phyloP scores from a whole-genome alignment of 2,329 filamentous ascomycete species.

The Colletotrichum sp. region DNA sequence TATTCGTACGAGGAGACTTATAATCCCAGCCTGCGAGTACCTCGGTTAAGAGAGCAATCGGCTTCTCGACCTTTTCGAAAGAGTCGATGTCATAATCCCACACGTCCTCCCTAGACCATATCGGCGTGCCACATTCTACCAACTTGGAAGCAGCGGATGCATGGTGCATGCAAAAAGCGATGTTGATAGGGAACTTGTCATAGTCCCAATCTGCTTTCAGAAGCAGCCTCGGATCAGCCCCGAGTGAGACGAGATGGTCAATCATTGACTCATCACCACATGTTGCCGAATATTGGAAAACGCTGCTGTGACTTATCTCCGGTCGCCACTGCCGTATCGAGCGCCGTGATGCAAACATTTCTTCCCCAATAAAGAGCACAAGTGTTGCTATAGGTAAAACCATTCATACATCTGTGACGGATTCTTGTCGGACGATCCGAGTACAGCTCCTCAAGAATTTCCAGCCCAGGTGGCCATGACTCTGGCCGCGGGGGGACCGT shows the following conservation, averaged over 20 bases:
- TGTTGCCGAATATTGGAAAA: not conserved
- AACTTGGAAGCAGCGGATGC: not conserved
- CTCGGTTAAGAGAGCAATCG: not conserved
- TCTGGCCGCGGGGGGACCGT: rapidly evolving
- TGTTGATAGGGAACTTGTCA: rapidly evolving
- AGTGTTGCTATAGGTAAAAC: not conserved
- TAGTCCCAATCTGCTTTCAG: not conserved
- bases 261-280: not conserved
- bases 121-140: not conserved
- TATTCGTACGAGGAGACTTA: not conserved
- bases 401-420: not conserved
- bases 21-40: not conserved
- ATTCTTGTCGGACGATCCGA: no score
- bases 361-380: not conserved
- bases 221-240: not conserved
- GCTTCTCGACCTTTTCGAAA: not conserved
- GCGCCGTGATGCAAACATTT: not conserved
- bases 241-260: not conserved
- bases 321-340: not conserved
- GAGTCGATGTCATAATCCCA: not conserved
- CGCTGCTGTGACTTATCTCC: not conserved
- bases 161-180: not conserved
- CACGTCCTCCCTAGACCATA: not conserved
- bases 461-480: not conserved
- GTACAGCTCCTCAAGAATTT: not conserved